Percentiles rank a stretch among this genome's conserved stretches.
Evolutionary conservation across 192 early-diverging fungal species (phyloP).

Genomic region (Backusella liffmaniae): DNA sequence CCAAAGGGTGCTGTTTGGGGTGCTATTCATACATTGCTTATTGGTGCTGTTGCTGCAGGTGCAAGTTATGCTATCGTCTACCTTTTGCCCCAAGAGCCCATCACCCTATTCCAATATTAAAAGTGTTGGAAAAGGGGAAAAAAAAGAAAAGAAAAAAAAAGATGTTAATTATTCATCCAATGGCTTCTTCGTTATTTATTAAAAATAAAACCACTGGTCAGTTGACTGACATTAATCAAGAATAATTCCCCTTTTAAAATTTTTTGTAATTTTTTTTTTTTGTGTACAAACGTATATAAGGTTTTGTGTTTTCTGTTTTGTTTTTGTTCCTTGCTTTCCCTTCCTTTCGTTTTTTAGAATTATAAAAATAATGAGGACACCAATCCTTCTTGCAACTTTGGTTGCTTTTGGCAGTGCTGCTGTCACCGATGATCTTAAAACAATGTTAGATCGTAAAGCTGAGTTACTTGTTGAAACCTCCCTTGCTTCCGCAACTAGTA

Average conservation of each 20-base stretch:
- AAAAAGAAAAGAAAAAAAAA: too few relatives aligned
- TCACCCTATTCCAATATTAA: not conserved
- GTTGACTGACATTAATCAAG: not conserved
- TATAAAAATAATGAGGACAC: not conserved
- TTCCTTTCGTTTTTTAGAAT: not conserved
- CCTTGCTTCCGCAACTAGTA: not conserved
- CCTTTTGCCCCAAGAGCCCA: slow-evolving; percentile 15
- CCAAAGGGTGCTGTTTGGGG: slow-evolving; percentile 36
- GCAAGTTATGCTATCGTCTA: slow-evolving; percentile 35
- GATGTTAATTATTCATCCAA: too few relatives aligned
- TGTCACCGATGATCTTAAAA: not conserved
- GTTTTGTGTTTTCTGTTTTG: slow-evolving; percentile 5
- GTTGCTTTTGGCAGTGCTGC: not conserved
- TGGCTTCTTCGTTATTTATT: too few relatives aligned
- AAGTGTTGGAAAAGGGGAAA: too few relatives aligned
- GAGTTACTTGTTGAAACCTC: not conserved
- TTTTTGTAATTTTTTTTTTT: not conserved
- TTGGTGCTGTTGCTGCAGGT: slow-evolving; percentile 48
- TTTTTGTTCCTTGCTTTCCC: not conserved
- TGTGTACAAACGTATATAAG: not conserved
- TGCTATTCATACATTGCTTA: slow-evolving; percentile 44
- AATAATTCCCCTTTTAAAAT: not conserved
- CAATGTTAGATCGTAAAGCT: not conserved
- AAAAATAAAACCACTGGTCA: not conserved
- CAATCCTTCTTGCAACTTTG: not conserved